Evolutionary conservation across 805 yeast species (phyloP).

Genomic region (Hagleromyces aurorensis): DNA sequence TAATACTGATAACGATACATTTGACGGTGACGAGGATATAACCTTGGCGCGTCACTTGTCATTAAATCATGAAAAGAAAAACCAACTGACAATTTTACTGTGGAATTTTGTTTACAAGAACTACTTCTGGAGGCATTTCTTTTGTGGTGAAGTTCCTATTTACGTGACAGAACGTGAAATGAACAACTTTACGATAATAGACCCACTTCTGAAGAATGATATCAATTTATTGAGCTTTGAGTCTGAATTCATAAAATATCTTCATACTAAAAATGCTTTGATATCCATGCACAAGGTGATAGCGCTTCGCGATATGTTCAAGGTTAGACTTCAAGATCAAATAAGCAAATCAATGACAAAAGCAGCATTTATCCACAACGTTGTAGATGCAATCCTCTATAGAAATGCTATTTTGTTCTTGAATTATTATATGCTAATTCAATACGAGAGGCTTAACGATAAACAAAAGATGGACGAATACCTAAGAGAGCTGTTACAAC

Average conservation of each 20-base stretch:
- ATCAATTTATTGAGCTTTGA: slow-evolving; percentile 16
- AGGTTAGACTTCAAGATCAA: slow-evolving; percentile 15
- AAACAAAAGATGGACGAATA: slow-evolving; percentile 12
- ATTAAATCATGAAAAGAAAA: slow-evolving; percentile 22
- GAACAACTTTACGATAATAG: slow-evolving; percentile 20
- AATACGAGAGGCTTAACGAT: slow-evolving; percentile 20
- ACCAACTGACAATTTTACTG: slow-evolving; percentile 13
- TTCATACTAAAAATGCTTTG: slow-evolving; percentile 20
- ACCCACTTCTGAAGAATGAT: slow-evolving; percentile 20
- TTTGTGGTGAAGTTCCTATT: slow-evolving; percentile 24
- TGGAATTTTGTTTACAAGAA: slow-evolving; percentile 27
- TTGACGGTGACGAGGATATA: slow-evolving; percentile 26
- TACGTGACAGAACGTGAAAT: slow-evolving; percentile 13
- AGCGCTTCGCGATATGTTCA: slow-evolving; percentile 14
- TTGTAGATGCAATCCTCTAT: slow-evolving; percentile 24
- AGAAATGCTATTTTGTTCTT: slow-evolving; percentile 21
- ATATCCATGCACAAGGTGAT: slow-evolving; percentile 19
- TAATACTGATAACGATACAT: slow-evolving; percentile 7
- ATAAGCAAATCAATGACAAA: slow-evolving; percentile 20
- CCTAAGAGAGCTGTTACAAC: slow-evolving; percentile 20
- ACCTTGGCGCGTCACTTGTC: slow-evolving; percentile 22
- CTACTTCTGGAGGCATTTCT: slow-evolving; percentile 26
- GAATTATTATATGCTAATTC: slow-evolving; percentile 20
- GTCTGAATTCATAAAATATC: slow-evolving; percentile 20
- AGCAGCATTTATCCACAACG: slow-evolving; percentile 20